phyloP scores from a whole-genome alignment of 2,329 filamentous ascomycete species.

The Ramularia collo-cygni region DNA sequence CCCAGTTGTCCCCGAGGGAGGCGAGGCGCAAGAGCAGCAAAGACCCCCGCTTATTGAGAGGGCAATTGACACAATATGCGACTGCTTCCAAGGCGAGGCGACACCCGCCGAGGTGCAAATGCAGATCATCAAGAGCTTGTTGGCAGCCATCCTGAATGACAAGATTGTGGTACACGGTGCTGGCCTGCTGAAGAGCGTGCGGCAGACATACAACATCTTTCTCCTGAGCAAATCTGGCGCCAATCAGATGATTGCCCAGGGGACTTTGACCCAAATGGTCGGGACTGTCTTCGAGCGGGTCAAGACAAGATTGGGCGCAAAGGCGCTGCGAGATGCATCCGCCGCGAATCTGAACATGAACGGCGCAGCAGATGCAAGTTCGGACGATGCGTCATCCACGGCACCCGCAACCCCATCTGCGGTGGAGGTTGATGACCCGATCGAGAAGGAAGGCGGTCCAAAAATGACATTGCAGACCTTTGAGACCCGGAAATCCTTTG shows the following conservation, averaged over 20 bases:
- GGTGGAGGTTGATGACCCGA: conserved; percentile 35
- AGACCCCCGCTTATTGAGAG: conserved; percentile 79
- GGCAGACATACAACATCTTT: conserved; percentile 98
- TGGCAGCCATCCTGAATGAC: conserved; percentile 94
- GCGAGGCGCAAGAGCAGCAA: conserved; percentile 12
- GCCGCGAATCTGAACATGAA: conserved; percentile 38
- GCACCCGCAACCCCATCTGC: conserved; percentile 22
- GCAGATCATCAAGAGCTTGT: conserved; percentile 93
- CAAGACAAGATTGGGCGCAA: conserved; percentile 76
- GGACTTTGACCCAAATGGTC: conserved; percentile 96
- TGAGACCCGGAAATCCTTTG: conserved; percentile 59
- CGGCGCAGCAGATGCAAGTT: conserved; percentile 20
- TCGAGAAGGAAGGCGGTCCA: conserved; percentile 41
- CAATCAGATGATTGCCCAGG: conserved; percentile 96
- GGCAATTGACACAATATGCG: conserved; percentile 98
- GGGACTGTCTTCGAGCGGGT: conserved; percentile 96
- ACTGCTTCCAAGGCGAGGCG: conserved; percentile 95
- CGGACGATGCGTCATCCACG: conserved; percentile 24
- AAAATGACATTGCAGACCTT: conserved; percentile 64
- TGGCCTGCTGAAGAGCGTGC: conserved; percentile 89
- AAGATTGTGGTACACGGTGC: conserved; percentile 98
- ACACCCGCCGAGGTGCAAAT: conserved; percentile 89
- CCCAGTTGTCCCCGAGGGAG: conserved; percentile 38
- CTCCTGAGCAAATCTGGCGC: conserved; percentile 86
- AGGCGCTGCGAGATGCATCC: conserved; percentile 64